Evolutionary conservation across 805 yeast genomes (phyloP), one percentile per base, ranked within the genome.

Genomic region (Sugiyamaella mastotermitis): DNA sequence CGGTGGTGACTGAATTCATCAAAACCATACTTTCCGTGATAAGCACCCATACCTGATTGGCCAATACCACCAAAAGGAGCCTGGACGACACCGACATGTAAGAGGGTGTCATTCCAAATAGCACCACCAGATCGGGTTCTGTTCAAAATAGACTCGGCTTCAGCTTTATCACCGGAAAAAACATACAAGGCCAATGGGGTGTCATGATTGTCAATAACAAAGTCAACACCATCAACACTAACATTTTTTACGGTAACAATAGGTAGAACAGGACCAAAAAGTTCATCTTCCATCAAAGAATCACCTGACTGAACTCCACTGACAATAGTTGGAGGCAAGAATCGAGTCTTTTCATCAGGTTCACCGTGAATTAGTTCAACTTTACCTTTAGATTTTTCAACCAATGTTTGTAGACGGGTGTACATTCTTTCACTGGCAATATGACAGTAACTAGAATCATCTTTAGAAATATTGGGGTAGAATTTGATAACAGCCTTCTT

Each of bases 51-150:
- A 1, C 97, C 97, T 0, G 95, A 84, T 11, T 56, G 56, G 10
- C 97, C 96, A 40, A 88, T 64, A 17, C 97, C 97, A 23, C 97
- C 97, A 61, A 88, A 90, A 18, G 97, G 97, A 3, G 84, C 74
- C 34, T 69, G 68, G 5, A 68, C 42, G 37, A 82, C 68, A 1
- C 76, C 88, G 30, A 75, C 85, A 46, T 86, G 94, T 51, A 83
- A 44, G 33, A 85, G 36, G 0, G 78, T 69, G 48, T 87, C 96
- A 55, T 86, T 85, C 44, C 83, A 64, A 33, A 76, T 57, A 10
- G 77, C 65, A 3, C 75, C 81, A 19, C 96, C 96, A 0, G 92
- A 80, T 53, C 94, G 72, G 17, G 85, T 63, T 7, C 65, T 52
- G 3, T 61, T 56, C 41, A 70, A 60, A 42, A 85, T 73, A 39